phyloP scores from a whole-genome alignment of 306 rosid species.

The Cyclanthera cordifolia region DNA sequence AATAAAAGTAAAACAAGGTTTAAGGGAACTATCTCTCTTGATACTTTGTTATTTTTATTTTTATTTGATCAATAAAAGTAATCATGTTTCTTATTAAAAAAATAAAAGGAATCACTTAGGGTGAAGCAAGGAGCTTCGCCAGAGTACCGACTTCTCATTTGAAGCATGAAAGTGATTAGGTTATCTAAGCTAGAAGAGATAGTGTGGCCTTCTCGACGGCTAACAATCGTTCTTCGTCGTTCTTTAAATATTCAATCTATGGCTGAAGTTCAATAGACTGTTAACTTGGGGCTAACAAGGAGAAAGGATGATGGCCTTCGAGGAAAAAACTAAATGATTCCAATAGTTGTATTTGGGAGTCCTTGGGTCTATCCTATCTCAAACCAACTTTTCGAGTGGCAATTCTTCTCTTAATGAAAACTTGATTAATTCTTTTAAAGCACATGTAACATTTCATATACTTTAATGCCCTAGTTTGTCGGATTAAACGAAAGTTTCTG shows the following conservation, averaged over 20 bases:
- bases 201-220: not conserved
- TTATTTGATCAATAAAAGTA: too few relatives aligned
- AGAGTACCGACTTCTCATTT: not conserved
- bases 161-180: not conserved
- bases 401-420: not conserved
- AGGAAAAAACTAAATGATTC: not conserved
- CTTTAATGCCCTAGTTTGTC: not conserved
- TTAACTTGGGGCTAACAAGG: too few relatives aligned
- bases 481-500: not conserved
- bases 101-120: not conserved
- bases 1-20: too few relatives aligned
- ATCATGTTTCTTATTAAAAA: too few relatives aligned
- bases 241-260: not conserved
- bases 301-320: not conserved
- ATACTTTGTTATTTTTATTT: too few relatives aligned
- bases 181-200: not conserved
- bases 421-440: not conserved
- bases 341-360: not conserved
- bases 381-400: not conserved
- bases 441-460: not conserved
- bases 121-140: not conserved
- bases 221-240: not conserved
- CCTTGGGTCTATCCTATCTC: not conserved
- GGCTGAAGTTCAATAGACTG: not conserved
- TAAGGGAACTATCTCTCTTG: too few relatives aligned